These are phyloP conservation scores for Phytophthora litchii DNA, from an alignment of 352 stramenopile species.

Conservation along the genomic window DNA sequence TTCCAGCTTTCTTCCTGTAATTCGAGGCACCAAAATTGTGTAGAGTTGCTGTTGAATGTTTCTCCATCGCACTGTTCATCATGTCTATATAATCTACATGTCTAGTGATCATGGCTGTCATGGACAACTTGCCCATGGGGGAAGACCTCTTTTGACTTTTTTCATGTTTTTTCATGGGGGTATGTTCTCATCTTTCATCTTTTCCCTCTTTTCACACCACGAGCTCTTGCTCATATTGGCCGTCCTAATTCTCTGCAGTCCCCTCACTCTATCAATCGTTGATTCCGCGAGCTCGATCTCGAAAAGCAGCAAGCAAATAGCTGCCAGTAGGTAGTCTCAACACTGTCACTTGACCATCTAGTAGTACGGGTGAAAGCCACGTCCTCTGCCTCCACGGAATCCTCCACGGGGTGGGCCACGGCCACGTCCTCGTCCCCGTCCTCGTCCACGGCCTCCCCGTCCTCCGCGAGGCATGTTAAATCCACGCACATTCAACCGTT, in stretches of 20 bases:
- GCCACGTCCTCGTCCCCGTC: conserved; percentile 57
- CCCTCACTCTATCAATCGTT: too few species aligned
- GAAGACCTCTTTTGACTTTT: conserved; percentile 31
- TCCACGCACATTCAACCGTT: conserved; percentile 85
- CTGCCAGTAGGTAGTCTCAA: conserved; percentile 1
- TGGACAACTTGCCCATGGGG: conserved; percentile 30
- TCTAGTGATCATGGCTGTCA: conserved; percentile 17
- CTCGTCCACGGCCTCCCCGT: conserved; percentile 52
- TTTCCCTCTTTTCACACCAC: conserved; percentile 35
- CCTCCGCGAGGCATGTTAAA: conserved; percentile 72
- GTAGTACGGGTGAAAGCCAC: conserved; percentile 80
- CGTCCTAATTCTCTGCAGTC: conserved; percentile 21
- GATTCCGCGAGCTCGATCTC: conserved; percentile 4
- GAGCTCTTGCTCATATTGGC: background rate
- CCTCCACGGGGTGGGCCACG: conserved; percentile 61
- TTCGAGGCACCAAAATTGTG: background rate
- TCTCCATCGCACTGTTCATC: conserved; percentile 2
- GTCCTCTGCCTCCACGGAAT: conserved; percentile 71
- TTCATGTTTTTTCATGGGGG: conserved; percentile 36
- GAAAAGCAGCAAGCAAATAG: background rate
- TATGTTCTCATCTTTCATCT: conserved; percentile 33
- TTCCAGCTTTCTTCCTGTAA: too few species aligned
- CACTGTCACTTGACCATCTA: conserved; percentile 24
- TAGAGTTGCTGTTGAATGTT: conserved; percentile 3
- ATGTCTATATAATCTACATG: conserved; percentile 32